A percentile compares a stretch with the other conserved stretches of the same genome.
These are phyloP conservation scores for Cercospora beticola DNA, from an alignment of 2,329 filamentous ascomycete species.

Conservation along the genomic window DNA sequence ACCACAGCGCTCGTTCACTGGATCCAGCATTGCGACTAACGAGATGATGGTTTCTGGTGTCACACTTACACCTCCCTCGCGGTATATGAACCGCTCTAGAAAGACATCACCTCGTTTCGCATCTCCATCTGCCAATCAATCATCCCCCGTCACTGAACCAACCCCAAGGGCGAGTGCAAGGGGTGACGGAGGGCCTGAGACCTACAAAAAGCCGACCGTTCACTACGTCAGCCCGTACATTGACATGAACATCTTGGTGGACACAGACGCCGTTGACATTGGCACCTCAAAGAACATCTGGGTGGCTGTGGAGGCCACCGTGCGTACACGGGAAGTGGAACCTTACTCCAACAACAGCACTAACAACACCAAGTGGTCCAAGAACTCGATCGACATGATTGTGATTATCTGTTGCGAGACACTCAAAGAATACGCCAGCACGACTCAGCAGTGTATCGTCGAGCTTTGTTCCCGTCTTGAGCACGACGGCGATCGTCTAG, in stretches of 20 bases:
- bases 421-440: not conserved
- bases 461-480: slow-evolving; percentile 21
- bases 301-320: slow-evolving; percentile 34
- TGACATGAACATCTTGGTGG: slow-evolving; percentile 27
- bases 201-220: not conserved
- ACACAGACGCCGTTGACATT: slow-evolving; percentile 30
- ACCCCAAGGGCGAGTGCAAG: slow-evolving; percentile 25
- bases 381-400: slow-evolving; percentile 18
- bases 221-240: slow-evolving; percentile 30
- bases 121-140: slow-evolving; percentile 14
- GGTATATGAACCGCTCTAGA: slow-evolving; percentile 2
- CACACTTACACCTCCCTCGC: slow-evolving; percentile 19
- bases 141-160: slow-evolving; percentile 19
- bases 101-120: slow-evolving; percentile 16
- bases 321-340: slow-evolving; percentile 24
- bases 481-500: slow-evolving; percentile 18
- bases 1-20: slow-evolving; percentile 29
- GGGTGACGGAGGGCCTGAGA: not conserved
- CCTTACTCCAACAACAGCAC: not conserved
- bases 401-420: slow-evolving; percentile 19
- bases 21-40: slow-evolving; percentile 32
- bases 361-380: not conserved
- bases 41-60: slow-evolving; percentile 21
- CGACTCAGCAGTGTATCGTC: slow-evolving; percentile 20
- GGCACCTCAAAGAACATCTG: slow-evolving; percentile 30